Evolutionary conservation across 2,329 filamentous ascomycete species (phyloP).

Genomic region (Tolypocladium ophioglossoides): DNA sequence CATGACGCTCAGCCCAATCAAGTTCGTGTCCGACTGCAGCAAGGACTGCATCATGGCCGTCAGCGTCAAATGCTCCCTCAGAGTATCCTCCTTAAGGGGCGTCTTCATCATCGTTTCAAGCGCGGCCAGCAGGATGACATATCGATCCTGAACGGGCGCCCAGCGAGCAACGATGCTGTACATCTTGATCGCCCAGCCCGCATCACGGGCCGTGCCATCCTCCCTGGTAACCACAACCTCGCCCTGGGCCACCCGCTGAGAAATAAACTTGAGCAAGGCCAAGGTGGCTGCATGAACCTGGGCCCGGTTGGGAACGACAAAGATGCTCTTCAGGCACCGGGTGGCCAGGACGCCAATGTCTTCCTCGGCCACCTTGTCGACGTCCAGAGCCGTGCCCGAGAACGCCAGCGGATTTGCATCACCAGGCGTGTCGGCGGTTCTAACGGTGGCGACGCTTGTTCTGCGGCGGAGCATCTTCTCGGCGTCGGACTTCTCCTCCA

Average conservation of each 20-base stretch:
- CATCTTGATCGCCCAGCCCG: conserved; percentile 72
- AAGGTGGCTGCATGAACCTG: conserved; percentile 72
- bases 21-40: conserved; percentile 77
- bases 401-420: conserved; percentile 61
- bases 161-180: conserved; percentile 73
- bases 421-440: conserved; percentile 49
- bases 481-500: conserved; percentile 57
- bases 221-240: conserved; percentile 42
- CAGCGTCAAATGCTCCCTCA: conserved; percentile 65
- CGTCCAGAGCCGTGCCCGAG: conserved; percentile 74
- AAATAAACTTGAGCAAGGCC: conserved; percentile 65
- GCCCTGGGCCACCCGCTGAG: conserved; percentile 42
- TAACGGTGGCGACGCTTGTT: conserved; percentile 69
- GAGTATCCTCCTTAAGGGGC: conserved; percentile 56
- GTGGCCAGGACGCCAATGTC: conserved; percentile 77
- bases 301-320: conserved; percentile 67
- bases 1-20: conserved; percentile 94
- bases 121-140: conserved; percentile 74
- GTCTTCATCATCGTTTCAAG: conserved; percentile 65
- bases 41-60: conserved; percentile 72
- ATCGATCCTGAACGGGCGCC: conserved; percentile 90
- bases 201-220: conserved; percentile 30
- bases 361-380: conserved; percentile 82
- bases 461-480: conserved; percentile 56
- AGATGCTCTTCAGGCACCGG: conserved; percentile 78